Base-by-base conservation (phyloP, 1,284 basidiomycete species). In the Mycena sp. region DNA sequence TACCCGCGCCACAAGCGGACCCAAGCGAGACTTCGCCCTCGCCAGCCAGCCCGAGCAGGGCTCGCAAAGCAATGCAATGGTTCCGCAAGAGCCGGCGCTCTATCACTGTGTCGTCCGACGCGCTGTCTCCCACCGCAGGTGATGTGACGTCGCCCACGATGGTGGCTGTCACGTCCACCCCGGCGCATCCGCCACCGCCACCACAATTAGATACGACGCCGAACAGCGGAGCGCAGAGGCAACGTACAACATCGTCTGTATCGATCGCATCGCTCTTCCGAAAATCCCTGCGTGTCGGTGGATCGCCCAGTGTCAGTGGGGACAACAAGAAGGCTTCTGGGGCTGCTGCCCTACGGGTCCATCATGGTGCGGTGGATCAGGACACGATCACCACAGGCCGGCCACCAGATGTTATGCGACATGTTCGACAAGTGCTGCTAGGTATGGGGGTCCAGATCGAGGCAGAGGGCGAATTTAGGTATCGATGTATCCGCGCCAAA, bases 321-420 rank as follows among this genome's bases (percentile, higher is more conserved):
- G 44, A 30, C 26, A 41, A 28, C 63, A 89, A 88, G 66, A 83
- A 83, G 37, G 9, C 32, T 9, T 35, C 32, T 35, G 9, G 32
- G 9, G 7, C 32, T 35, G 7, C 32, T 35, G 87, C 87, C 58
- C 80, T 99, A 55, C 88, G 94, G 16, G 86, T 93, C 43, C 97
- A 99, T 73, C 91, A 94, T 68, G 96, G 97, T 68, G 91, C 96
- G 1, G 92, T 99, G 28, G 97, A 99, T 77, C 92, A 94, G 73
- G 91, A 91, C 23, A 97, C 92, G 40, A 87, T 99, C 67, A 98
- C 96, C 10, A 94, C 91, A 7, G 86, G 89, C 19, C 82, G 89
- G 16, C 96, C 97, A 14, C 85, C 88, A 6, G 92, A 95, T 67
- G 95, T 99, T 44, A 94, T 99, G 82, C 86, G 84, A 63, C 92